Base-by-base conservation (phyloP, 2,329 filamentous ascomycete genomes). In the Colletotrichum sidae region DNA sequence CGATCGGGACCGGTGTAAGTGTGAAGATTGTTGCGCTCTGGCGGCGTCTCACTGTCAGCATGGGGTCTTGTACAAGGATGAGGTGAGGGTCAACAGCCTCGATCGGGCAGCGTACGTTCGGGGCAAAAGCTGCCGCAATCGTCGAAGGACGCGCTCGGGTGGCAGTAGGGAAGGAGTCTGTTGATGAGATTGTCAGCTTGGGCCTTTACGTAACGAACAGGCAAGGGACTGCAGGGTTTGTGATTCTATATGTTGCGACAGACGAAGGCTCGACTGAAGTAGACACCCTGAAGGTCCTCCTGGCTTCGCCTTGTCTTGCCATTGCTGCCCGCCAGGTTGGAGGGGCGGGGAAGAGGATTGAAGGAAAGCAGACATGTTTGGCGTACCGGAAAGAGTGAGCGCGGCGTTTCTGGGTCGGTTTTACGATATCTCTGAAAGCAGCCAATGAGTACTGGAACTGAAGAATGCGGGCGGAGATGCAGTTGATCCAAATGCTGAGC, bases 391-490 rank as follows among this genome's bases (percentile, higher is more conserved):
- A 77, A 68, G 73, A 77, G 72, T 69, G 78, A 71, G 72, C 69
- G 74, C 72, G 69, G 70, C 25, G 25, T 25, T 67, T 68, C 65
- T 68, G 9, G 37, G 41, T 44, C 42, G 37, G 35, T 47, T 34
- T 68, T 70, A 69, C 69, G 65, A 73, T 76, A 75, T 73, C 70
- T 74, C 72, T 77, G 71, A 71, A 25, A 75, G 72, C 66, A 72
- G 69, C 72, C 75, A 79, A 80, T 75, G 72, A 70, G 78, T 80
- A 78, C 74, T 78, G 74, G 68, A 66, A 73, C 73, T 74, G 75
- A 79, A 76, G 70, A 74, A 76, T 74, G 73, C 74, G 72, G 72
- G 73, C 69, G 72, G 73, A 76, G 77, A 77, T 76, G 67, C 57
- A 60, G 65, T 62, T 68, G 67, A 68, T 69, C 65, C 60, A 69